Percentiles rank a stretch among this genome's conserved stretches.
These are phyloP conservation scores for Huntiella bhutanensis DNA, from an alignment of 2,329 filamentous ascomycete species.

Conservation along the genomic window DNA sequence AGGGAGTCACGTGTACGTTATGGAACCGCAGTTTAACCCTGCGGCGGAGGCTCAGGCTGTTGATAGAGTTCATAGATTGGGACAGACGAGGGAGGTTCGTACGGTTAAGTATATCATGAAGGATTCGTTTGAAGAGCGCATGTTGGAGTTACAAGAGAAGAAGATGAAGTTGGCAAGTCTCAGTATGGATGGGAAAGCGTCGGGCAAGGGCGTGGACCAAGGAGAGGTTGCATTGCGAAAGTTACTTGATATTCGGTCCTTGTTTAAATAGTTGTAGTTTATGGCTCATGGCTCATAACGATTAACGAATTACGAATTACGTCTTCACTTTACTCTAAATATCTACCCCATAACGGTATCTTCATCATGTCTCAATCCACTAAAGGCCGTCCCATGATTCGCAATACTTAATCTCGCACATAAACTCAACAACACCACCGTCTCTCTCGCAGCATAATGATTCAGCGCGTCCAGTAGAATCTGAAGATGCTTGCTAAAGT, in stretches of 20 bases:
- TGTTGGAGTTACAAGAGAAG: conserved; percentile 73
- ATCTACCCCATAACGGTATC: conserved; percentile 12
- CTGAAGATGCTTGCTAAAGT: conserved; percentile 81
- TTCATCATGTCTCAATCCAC: conserved; percentile 35
- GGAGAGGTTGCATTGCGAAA: conserved; percentile 40
- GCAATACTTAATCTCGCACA: conserved; percentile 68
- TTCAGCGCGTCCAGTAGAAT: conserved; percentile 89
- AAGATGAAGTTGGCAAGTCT: conserved; percentile 82
- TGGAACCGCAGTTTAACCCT: conserved; percentile 97
- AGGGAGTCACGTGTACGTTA: conserved; percentile 77
- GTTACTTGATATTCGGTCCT: conserved; percentile 36
- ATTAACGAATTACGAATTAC: too few relatives aligned
- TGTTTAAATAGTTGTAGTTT: conserved; percentile 27
- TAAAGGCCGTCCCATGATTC: conserved; percentile 53
- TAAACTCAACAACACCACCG: conserved; percentile 76
- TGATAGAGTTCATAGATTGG: conserved; percentile 78
- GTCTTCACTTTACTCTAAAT: too few relatives aligned
- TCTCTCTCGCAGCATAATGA: conserved; percentile 93
- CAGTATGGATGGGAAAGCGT: conserved; percentile 51
- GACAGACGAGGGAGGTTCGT: conserved; percentile 75
- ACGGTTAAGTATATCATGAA: conserved; percentile 82
- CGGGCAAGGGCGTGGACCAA: conserved; percentile 27
- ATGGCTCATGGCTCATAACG: too few relatives aligned
- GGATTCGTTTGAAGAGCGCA: conserved; percentile 83
- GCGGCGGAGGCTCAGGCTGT: conserved; percentile 87